Base-by-base conservation (phyloP, 768 basidiomycete genomes). In the Daedalea quercina region DNA sequence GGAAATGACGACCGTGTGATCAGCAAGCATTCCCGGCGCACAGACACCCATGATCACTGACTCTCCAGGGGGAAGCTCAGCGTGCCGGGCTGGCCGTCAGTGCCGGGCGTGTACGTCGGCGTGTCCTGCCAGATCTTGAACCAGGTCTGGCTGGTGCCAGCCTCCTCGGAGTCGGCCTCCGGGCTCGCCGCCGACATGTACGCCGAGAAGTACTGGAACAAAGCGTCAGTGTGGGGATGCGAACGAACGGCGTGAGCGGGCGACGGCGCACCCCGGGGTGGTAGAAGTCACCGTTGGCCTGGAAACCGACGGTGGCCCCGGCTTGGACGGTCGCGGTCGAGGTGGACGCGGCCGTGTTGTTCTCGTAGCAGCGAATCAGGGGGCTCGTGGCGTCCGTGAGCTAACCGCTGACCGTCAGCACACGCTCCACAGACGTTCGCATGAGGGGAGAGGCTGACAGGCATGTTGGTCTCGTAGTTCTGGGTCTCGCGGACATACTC, bases 61-160 rank as follows among this genome's bases (percentile, higher is more conserved):
- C 66, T 62, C 28, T 53, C 46, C 7, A 63, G 61, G 15, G 65
- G 63, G 60, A 64, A 67, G 24, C 53, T 60, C 45, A 67, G 60
- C 28, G 28, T 31, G 28, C 28, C 28, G 11, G 28, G 28, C 28
- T 31, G 28, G 28, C 28, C 28, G 28, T 31, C 11, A 47, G 50
- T 47, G 35, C 64, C 54, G 55, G 62, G 55, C 56, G 61, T 54
- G 45, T 57, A 65, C 22, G 53, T 51, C 6, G 66, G 61, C 2
- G 56, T 24, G 47, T 63, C 48, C 58, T 76, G 68, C 68, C 70
- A 74, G 45, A 74, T 68, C 65, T 75, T 74, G 66, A 74, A 74
- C 70, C 73, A 76, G 15, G 70, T 73, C 53, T 65, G 68, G n/a
- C 70, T 71, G 8, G 69, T 64, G 8, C 73, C 76, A n/a, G 73